Evolutionary conservation across 208 protist species (phyloP), one percentile per base, ranked within the genome.

Genomic region (Acanthamoeba healyi): DNA sequence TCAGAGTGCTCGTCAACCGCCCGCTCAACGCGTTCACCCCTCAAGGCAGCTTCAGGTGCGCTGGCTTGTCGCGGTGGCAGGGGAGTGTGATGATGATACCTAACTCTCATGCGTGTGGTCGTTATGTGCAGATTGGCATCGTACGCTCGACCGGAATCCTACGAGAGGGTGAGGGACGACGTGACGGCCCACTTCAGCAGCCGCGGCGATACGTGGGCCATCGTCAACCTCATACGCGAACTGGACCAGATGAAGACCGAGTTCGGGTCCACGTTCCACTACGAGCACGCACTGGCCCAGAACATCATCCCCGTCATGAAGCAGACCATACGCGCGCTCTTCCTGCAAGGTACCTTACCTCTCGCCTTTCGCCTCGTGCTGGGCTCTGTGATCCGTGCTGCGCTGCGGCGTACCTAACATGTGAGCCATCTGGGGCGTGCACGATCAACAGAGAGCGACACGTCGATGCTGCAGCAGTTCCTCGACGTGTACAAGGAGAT

Each of bases 171-270:
- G 38, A 12, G 29, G 42, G 77, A 86, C 14, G 24, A 86, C 3
- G 77, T 86, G 77, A 49, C 58, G 19, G 46, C 77, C 3, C 77
- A 86, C 42, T 86, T 86, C n/a, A 58, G 77, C 77, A 58, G 44
- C 44, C 77, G 77, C 32, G 77, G 77, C 6, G 77, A 86, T n/a
- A 86, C 77, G 17, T 86, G 77, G 77, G 38, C 77, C 42, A 58
- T 86, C 77, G 77, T 86, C 38, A 86, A 86, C 44, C 77, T 86
- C 42, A 49, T 86, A 5, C 77, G 77, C 14, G 77, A 86, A n/a
- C 77, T 86, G 10, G 77, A 86, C 44, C 77, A 86, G 77, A 49
- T 86, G 77, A 56, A 86, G n/a, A 22, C 38, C 38, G 77, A 58
- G 40, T 86, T 86, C 19, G 44, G 77, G 12, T 86, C 77, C 29